phyloP scores from a whole-genome alignment of 2,329 filamentous ascomycete genomes.

The Metarhizium anisopliae region DNA sequence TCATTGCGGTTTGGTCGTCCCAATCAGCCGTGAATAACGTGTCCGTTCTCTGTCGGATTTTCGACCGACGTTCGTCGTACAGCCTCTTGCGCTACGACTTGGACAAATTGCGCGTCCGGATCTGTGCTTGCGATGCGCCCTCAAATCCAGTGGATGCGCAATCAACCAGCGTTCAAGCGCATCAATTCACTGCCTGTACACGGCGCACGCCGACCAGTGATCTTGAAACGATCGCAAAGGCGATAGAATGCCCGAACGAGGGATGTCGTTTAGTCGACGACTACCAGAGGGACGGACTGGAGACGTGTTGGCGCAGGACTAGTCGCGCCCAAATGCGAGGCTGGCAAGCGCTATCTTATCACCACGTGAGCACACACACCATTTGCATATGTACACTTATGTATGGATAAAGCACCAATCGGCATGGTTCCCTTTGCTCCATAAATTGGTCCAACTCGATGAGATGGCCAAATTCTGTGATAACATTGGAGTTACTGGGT shows the following conservation, averaged over 20 bases:
- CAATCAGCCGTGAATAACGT: neutral
- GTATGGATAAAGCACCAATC: conserved; percentile 13
- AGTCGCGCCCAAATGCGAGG: neutral
- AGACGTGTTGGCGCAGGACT: conserved; percentile 2
- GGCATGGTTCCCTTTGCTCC: conserved; percentile 11
- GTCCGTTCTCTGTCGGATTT: neutral
- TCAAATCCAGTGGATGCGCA: neutral
- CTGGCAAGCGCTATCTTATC: conserved; percentile 9
- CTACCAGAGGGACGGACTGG: neutral
- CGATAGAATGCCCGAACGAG: conserved; percentile 8
- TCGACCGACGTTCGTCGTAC: neutral
- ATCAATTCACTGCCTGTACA: conserved; percentile 1
- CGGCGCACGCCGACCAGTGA: neutral
- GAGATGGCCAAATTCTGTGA: neutral
- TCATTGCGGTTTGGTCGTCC: conserved; percentile 10
- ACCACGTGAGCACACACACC: conserved; percentile 9
- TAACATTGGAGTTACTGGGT: neutral
- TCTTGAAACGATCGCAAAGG: conserved; percentile 14
- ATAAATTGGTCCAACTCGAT: neutral
- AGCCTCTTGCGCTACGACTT: neutral
- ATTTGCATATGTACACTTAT: no score
- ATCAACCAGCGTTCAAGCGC: neutral
- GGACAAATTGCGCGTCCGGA: conserved; percentile 3
- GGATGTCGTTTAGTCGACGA: conserved; percentile 2
- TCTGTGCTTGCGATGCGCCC: neutral